Base-by-base conservation (phyloP, 768 basidiomycete species). In the Pisolithus tinctorius region DNA sequence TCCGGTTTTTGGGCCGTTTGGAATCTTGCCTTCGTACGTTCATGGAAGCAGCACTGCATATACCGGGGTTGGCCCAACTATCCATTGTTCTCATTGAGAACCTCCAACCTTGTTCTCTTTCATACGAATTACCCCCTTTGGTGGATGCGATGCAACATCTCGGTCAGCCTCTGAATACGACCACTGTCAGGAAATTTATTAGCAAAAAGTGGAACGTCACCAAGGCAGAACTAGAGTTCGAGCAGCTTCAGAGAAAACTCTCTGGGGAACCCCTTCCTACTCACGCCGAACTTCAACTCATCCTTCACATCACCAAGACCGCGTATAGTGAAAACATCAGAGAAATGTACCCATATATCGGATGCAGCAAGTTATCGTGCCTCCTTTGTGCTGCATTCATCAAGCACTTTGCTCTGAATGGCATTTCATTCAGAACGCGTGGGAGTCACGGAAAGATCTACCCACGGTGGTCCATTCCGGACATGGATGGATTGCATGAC, bases 321-420 rank as follows among this genome's bases (percentile, higher is more conserved):
- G 31, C n/a, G 23, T 10, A 5, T 7, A 20, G 13, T 4, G 16
- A 41, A 8, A 27, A 11, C 48, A 40, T 27, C 2, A 23, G 29
- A n/a, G 48, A 49, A 4, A 17, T 49, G 11, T 49, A 40, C 48
- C 48, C 48, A 17, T 49, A 49, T 29, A 40, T 49, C 11, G 48
- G 39, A 17, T 49, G 48, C 38, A 41, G 48, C 39, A 49, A 49
- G 27, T 17, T 38, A 20, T 40, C 38, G 4, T 49, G 40, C 29
- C 42, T 49, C 39, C 39, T 49, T 11, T 49, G 48, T 31, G 11
- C 23, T 23, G 8, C 16, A 31, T 49, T 42, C n/a, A 5, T 49
- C 2, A n/a, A 41, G 38, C 42, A 4, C 9, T 49, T 41, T 49
- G 40, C 5, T 10, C 17, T 2, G 23, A 27, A n/a, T 9, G 29